These are phyloP conservation scores for Scenedesmus sp. DNA, from an alignment of 163 green algal genomes.

Conservation along the genomic window DNA sequence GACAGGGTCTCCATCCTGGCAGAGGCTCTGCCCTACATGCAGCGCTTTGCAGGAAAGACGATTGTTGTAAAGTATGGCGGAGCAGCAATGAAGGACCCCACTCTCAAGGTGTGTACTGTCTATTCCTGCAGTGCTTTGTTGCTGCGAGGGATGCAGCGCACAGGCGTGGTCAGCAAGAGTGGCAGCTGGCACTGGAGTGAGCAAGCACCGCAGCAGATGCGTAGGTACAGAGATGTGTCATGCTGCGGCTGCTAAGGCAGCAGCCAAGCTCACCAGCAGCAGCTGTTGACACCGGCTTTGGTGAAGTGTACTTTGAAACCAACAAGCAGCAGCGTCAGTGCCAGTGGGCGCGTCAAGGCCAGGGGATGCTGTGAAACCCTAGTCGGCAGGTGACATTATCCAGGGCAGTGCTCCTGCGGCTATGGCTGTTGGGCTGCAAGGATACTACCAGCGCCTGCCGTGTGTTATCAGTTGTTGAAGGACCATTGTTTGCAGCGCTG, in stretches of 20 bases:
- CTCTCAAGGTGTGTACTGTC: conserved; percentile 81
- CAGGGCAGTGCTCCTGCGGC: background rate
- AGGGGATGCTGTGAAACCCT: background rate
- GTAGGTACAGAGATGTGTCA: background rate
- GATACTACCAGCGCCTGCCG: no score
- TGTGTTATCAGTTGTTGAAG: no score
- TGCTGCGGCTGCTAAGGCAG: background rate
- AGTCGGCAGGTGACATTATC: background rate
- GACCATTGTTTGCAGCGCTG: no score
- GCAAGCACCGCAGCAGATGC: background rate
- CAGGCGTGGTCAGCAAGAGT: background rate
- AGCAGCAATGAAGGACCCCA: conserved; percentile 97
- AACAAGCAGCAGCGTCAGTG: background rate
- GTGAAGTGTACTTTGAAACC: background rate
- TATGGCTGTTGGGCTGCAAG: background rate
- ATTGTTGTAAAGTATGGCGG: conserved; percentile 99
- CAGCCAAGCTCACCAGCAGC: background rate
- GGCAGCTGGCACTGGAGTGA: background rate
- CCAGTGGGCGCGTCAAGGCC: background rate
- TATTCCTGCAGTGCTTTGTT: background rate
- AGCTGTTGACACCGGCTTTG: background rate
- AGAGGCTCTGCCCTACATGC: conserved; percentile 98
- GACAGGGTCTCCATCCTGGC: conserved; percentile 93
- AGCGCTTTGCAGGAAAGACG: conserved; percentile 95
- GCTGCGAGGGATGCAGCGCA: background rate